phyloP scores from a whole-genome alignment of 2,329 filamentous ascomycete genomes.

The Pezizomycotina sp. region DNA sequence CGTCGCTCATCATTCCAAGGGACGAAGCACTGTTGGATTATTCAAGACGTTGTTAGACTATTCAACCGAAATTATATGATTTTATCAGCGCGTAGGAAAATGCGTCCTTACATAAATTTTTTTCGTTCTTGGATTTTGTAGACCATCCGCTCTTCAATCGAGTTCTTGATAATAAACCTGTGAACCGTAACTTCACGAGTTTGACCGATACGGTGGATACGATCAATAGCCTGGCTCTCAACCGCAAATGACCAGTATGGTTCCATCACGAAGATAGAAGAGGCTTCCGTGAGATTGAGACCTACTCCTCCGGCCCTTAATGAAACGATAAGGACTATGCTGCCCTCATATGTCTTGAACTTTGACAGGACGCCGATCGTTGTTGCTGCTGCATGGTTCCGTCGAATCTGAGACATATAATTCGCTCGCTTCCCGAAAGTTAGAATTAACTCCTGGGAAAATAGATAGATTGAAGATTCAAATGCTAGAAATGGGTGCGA shows the following conservation, averaged over 20 bases:
- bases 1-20: slow-evolving; percentile 83
- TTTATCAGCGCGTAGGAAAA: slow-evolving; percentile 7
- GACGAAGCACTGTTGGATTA: slow-evolving; percentile 58
- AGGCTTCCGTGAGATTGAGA: slow-evolving; percentile 76
- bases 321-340: slow-evolving; percentile 64
- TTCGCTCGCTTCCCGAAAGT: slow-evolving; percentile 34
- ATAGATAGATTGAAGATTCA: too few species aligned
- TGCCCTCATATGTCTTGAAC: slow-evolving; percentile 47
- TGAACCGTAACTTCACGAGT: slow-evolving; percentile 69
- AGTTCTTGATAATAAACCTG: slow-evolving; percentile 74
- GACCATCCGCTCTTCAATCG: slow-evolving; percentile 91
- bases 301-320: slow-evolving; percentile 85
- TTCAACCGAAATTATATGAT: slow-evolving; percentile 18
- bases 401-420: slow-evolving; percentile 74
- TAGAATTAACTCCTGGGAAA: too few species aligned
- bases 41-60: slow-evolving; percentile 15
- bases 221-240: slow-evolving; percentile 92
- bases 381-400: slow-evolving; percentile 77
- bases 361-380: slow-evolving; percentile 60
- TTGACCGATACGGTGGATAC: slow-evolving; percentile 94
- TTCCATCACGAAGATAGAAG: slow-evolving; percentile 95
- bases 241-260: slow-evolving; percentile 98
- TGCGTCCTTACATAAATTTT: slow-evolving; percentile 66
- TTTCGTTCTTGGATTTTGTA: slow-evolving; percentile 75
- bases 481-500: too few species aligned